Evolutionary conservation across 2,329 filamentous ascomycete species (phyloP), one percentile per base, ranked within the genome.

Genomic region (Arthrobotrys iridis): DNA sequence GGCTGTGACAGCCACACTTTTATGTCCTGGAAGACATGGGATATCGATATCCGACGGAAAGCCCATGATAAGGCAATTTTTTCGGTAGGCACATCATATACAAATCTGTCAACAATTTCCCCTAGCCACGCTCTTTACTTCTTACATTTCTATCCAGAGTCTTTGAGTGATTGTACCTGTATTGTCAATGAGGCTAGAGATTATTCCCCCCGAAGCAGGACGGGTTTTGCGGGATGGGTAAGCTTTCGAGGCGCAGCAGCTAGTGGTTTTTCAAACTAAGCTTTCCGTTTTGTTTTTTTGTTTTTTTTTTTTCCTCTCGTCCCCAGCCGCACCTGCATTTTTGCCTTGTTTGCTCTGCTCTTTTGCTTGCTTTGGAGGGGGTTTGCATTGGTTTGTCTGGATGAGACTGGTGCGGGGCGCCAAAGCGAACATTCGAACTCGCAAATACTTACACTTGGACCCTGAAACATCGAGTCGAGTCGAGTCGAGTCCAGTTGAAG

Each of bases 211-310:
- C n/a, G n/a, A n/a, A n/a, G n/a, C n/a, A n/a, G n/a, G n/a, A n/a
- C n/a, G n/a, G n/a, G 40, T 18, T 48, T 52, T 52, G 46, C 8
- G 30, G 45, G 50, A 66, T 46, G 62, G 63, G 62, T 63, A 66
- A 74, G 70, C 68, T 71, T 33, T 72, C 33, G 68, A 50, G 68
- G 68, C 68, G 68, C 68, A 73, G 68, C 68, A 65, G 33, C 6
- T 37, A 15, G 28, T 28, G 22, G 22, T 6, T 22, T 57, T 2
- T 22, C n/a, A n/a, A 22, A n/a, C 41, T 22, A 8, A 45, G 20
- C 41, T 15, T 18, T 15, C n/a, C 41, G 41, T 48, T 24, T 58
- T 18, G 2, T 35, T 20, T 7, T 10, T 55, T 33, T n/a, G 22
- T 45, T 15, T 20, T 62, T 46, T 20, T 28, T 41, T 15, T 10